phyloP scores from a whole-genome alignment of 805 yeast genomes.

The Wickerhamomyces xylosicus region DNA sequence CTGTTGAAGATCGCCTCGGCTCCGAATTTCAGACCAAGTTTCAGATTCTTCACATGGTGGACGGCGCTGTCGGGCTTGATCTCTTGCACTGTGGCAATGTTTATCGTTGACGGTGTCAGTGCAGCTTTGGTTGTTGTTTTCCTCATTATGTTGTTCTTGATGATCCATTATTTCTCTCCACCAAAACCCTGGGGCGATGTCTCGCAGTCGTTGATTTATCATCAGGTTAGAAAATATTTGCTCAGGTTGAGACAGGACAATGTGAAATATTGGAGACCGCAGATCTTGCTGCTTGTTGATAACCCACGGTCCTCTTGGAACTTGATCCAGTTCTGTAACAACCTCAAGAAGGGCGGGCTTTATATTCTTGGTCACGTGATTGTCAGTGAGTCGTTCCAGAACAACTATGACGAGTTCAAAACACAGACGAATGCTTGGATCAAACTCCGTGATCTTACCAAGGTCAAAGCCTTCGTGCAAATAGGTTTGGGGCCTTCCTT shows the following conservation, averaged over 20 bases:
- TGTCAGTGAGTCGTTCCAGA: conserved; percentile 51
- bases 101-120: conserved; percentile 84
- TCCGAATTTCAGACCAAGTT: conserved; percentile 97
- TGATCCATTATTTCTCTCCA: conserved; percentile 85
- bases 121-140: conserved; percentile 69
- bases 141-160: conserved; percentile 52
- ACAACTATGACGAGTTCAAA: conserved; percentile 55
- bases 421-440: conserved; percentile 77
- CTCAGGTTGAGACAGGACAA: conserved; percentile 79
- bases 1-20: conserved; percentile 82
- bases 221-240: conserved; percentile 89
- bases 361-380: conserved; percentile 90
- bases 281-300: conserved; percentile 77
- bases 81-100: conserved; percentile 75
- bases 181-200: conserved; percentile 99
- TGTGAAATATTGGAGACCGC: conserved; percentile 98
- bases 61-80: conserved; percentile 76
- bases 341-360: conserved; percentile 89
- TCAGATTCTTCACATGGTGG: conserved; percentile 70
- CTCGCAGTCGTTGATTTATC: conserved; percentile 89
- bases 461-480: conserved; percentile 90
- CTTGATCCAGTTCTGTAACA: conserved; percentile 84
- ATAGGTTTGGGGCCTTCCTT: conserved; percentile 78
- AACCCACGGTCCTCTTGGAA: conserved; percentile 91
- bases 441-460: conserved; percentile 64